These are phyloP conservation scores for Cyclaneusma minus DNA, from an alignment of 2,329 filamentous ascomycete genomes.

Conservation along the genomic window DNA sequence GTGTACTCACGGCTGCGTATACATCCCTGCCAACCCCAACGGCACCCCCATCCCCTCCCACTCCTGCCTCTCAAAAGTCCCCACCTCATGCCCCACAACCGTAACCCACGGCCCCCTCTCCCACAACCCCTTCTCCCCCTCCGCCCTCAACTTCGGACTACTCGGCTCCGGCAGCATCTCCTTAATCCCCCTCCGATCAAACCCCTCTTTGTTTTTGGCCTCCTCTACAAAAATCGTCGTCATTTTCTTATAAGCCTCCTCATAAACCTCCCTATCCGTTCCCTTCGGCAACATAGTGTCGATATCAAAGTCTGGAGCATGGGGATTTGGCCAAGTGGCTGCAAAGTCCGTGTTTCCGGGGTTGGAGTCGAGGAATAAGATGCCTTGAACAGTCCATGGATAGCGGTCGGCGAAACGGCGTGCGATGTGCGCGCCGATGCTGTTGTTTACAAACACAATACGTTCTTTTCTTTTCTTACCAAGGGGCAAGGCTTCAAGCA, in stretches of 20 bases:
- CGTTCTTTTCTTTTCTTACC: conserved; percentile 7
- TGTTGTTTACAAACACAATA: conserved; percentile 16
- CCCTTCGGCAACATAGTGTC: conserved; percentile 11
- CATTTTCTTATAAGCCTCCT: conserved; percentile 13
- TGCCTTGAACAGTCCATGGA: conserved; percentile 12
- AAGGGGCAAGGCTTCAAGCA: conserved; percentile 11
- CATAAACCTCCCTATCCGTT: conserved; percentile 16
- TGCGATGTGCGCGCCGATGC: conserved; percentile 17
- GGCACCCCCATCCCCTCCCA: conserved; percentile 18
- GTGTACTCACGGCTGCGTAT: conserved; percentile 17
- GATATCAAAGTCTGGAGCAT: conserved; percentile 12
- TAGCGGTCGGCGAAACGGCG: conserved; percentile 17
- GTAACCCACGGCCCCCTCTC: conserved; percentile 14
- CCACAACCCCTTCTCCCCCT: conserved; percentile 9
- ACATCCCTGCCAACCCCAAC: conserved; percentile 14
- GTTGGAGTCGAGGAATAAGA: conserved; percentile 19
- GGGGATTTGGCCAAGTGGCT: conserved; percentile 15
- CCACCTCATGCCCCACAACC: conserved; percentile 18
- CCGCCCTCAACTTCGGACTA: conserved; percentile 14
- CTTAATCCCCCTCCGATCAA: conserved; percentile 14
- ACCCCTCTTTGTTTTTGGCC: conserved; percentile 16
- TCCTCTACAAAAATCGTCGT: conserved; percentile 14
- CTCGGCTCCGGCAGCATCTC: conserved; percentile 14
- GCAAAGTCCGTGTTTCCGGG: conserved; percentile 17
- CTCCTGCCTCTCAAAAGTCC: conserved; percentile 16